Evolutionary conservation across 1,284 basidiomycete genomes (phyloP).

Genomic region (Boletus calvinii): DNA sequence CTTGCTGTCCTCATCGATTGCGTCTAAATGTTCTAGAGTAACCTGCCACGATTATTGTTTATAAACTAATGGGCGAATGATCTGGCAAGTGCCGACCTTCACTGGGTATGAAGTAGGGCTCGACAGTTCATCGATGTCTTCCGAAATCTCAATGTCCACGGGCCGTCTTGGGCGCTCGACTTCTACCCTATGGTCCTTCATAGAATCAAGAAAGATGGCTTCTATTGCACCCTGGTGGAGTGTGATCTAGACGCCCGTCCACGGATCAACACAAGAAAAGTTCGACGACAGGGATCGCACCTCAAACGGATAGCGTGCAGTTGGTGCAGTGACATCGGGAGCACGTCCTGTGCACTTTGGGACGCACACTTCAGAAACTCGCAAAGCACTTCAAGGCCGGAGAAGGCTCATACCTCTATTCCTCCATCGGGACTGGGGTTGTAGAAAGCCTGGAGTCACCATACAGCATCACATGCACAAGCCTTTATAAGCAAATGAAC

Average conservation of each 20-base stretch:
- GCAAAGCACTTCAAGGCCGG: not conserved
- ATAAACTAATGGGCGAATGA: not conserved
- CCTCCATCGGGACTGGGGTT: constrained; percentile 58
- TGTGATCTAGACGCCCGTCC: constrained; percentile 37
- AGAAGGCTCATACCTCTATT: constrained; percentile 48
- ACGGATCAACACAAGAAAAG: not conserved
- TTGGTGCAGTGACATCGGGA: constrained; percentile 43
- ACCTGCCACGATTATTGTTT: constrained; percentile 34
- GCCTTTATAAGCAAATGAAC: not conserved
- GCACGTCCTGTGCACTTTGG: not conserved
- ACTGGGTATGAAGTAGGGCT: constrained; percentile 53
- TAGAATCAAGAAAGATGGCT: constrained; percentile 63
- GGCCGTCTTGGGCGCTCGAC: constrained; percentile 63
- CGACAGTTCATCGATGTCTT: constrained; percentile 41
- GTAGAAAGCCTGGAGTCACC: constrained; percentile 61
- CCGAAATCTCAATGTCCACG: constrained; percentile 49
- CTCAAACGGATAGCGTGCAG: constrained; percentile 20
- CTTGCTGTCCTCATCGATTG: constrained; percentile 27
- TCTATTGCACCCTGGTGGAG: constrained; percentile 78
- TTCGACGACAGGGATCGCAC: not conserved
- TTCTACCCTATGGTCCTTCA: constrained; percentile 48
- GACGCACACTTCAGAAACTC: not conserved
- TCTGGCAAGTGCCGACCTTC: constrained; percentile 39
- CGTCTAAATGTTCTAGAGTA: constrained; percentile 38
- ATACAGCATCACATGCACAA: not conserved